These are phyloP conservation scores for Dovyalis caffra DNA, from an alignment of 345 rosid genomes.

Conservation along the genomic window DNA sequence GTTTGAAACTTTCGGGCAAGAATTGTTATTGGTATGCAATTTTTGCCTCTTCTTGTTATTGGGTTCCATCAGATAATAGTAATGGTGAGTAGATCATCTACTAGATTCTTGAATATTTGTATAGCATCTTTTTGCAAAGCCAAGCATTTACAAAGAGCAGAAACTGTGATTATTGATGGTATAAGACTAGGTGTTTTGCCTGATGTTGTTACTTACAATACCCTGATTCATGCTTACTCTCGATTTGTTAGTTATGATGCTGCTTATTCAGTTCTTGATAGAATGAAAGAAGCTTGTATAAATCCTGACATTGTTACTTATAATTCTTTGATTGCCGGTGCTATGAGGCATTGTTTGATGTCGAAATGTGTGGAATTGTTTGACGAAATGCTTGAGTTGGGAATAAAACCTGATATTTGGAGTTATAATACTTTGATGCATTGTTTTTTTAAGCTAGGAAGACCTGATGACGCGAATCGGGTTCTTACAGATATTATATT, in stretches of 20 bases:
- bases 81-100: conserved; percentile 40
- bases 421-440: conserved; percentile 83
- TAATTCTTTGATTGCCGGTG: conserved; percentile 73
- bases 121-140: conserved; percentile 58
- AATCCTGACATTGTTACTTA: conserved; percentile 58
- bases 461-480: conserved; percentile 57
- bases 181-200: conserved; percentile 75
- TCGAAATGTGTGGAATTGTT: conserved; percentile 52
- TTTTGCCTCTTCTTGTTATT: neutral
- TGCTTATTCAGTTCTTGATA: conserved; percentile 50
- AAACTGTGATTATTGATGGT: conserved; percentile 53
- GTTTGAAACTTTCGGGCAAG: neutral
- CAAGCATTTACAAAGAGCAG: conserved; percentile 57
- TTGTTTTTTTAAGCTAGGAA: conserved; percentile 63
- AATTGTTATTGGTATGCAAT: neutral
- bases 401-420: conserved; percentile 71
- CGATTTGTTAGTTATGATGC: conserved; percentile 55
- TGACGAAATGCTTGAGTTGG: conserved; percentile 72
- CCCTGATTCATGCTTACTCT: conserved; percentile 57
- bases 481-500: conserved; percentile 48
- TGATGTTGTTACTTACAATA: conserved; percentile 82
- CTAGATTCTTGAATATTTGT: conserved; percentile 61
- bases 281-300: conserved; percentile 73
- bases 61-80: neutral
- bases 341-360: conserved; percentile 41